Conservation (phyloP, 805 yeast genomes). For the Kuraishia piskuri region DNA sequence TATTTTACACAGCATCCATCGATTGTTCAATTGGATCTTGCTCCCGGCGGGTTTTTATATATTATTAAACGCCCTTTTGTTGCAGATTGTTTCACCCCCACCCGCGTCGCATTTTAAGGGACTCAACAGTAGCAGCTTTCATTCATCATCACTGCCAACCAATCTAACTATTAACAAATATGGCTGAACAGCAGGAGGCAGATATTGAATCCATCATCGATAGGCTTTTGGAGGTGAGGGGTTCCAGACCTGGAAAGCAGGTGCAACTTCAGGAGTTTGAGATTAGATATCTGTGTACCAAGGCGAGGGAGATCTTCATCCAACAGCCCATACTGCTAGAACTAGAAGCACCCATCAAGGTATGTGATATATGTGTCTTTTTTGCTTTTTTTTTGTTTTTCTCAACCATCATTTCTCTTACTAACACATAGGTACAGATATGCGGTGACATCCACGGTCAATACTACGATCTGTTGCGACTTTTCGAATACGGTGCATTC, state of each 20-base stretch:
- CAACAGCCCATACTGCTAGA: conserved; percentile 95
- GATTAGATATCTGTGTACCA: conserved; percentile 91
- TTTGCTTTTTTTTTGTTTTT: neutral
- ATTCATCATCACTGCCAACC: neutral
- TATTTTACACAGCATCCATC: neutral
- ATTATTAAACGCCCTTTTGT: neutral
- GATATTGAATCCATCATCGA: conserved; percentile 96
- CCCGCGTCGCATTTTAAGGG: neutral
- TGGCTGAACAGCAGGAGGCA: conserved; percentile 58
- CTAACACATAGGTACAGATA: conserved; percentile 27
- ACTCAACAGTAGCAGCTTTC: neutral
- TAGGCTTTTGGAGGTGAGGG: conserved; percentile 93
- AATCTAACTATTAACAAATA: conserved; percentile 6
- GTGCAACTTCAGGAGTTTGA: conserved; percentile 91
- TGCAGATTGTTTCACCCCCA: neutral
- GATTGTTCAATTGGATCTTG: neutral
- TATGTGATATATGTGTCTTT: conserved; percentile 27
- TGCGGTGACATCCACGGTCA: conserved; percentile 99
- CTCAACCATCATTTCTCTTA: too few relatives aligned
- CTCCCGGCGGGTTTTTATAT: too few relatives aligned
- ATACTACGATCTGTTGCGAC: conserved; percentile 88
- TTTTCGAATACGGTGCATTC: conserved; percentile 97
- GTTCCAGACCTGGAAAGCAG: conserved; percentile 96
- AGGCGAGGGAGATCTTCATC: conserved; percentile 95
- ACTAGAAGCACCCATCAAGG: conserved; percentile 94